These are phyloP conservation scores for Vaccinium corymbosum DNA, from an alignment of 148 eudicot genomes.

Conservation along the genomic window DNA sequence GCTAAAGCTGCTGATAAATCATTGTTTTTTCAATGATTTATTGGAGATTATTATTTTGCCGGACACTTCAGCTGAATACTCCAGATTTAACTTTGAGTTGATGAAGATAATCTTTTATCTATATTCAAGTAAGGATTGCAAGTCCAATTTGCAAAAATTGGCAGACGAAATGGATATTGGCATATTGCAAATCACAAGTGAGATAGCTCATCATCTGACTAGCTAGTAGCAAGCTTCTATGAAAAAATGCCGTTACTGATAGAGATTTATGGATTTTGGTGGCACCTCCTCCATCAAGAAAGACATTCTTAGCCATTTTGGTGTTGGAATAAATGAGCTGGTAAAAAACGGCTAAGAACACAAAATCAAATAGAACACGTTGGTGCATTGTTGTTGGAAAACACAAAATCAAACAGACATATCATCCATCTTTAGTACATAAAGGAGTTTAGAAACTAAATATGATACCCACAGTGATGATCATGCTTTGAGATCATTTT, in stretches of 20 bases:
- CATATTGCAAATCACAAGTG: background rate
- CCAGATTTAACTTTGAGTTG: background rate
- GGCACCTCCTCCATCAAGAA: background rate
- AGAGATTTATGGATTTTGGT: background rate
- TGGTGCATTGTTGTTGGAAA: background rate
- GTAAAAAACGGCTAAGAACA: background rate
- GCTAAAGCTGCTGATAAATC: background rate
- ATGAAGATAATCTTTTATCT: background rate
- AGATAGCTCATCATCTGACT: background rate
- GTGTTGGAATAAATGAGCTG: constrained; percentile 7
- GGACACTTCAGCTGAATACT: background rate
- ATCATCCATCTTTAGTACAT: background rate
- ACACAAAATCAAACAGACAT: background rate
- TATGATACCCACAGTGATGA: background rate
- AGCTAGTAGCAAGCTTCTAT: background rate
- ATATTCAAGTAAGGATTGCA: background rate
- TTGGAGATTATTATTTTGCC: background rate
- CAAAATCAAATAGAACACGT: no score
- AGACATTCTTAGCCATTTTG: background rate
- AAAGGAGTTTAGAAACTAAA: background rate
- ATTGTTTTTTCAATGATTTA: background rate
- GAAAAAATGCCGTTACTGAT: background rate
- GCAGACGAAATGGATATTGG: background rate
- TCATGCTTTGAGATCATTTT: background rate
- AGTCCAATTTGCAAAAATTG: background rate